Percentiles rank a stretch among this genome's conserved stretches.
phyloP scores from a whole-genome alignment of 306 rosid genomes.

The Glycyrrhiza uralensis region DNA sequence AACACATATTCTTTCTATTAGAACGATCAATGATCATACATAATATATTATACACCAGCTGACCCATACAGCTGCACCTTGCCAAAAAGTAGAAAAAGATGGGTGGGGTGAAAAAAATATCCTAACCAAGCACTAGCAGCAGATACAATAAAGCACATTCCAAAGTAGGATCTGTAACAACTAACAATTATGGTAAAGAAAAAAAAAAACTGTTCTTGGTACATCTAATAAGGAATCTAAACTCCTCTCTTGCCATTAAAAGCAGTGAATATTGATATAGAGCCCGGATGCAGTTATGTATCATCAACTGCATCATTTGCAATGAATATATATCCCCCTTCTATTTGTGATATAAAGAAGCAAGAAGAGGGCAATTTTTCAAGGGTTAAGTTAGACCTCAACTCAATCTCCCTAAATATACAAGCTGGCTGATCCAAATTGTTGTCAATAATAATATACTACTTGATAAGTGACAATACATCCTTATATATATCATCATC shows the following conservation, averaged over 20 bases:
- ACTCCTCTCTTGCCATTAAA: constrained; percentile 16
- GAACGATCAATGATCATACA: constrained; percentile 3
- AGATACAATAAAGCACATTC: constrained; percentile 16
- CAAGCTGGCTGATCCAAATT: constrained; percentile 24
- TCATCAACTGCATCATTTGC: constrained; percentile 21
- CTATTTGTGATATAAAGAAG: neutral
- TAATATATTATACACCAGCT: constrained; percentile 32
- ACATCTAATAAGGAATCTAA: constrained; percentile 23
- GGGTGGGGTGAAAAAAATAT: constrained; percentile 6
- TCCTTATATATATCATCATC: constrained; percentile 50
- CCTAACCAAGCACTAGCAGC: constrained; percentile 16
- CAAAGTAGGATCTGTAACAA: constrained; percentile 12
- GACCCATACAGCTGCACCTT: constrained; percentile 18
- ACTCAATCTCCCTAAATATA: constrained; percentile 29
- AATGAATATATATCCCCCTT: constrained; percentile 9
- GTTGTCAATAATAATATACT: too few species aligned
- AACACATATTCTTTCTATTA: constrained; percentile 20
- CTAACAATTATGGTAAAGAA: neutral
- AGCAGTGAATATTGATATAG: neutral
- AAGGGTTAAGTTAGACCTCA: constrained; percentile 30
- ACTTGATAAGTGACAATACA: too few species aligned
- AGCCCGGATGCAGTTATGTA: constrained; percentile 6
- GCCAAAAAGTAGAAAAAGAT: neutral
- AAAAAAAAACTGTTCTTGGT: neutral
- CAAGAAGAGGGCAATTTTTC: constrained; percentile 17